Base-by-base conservation (phyloP, 768 basidiomycete species). In the Leucocoprinus sp. region DNA sequence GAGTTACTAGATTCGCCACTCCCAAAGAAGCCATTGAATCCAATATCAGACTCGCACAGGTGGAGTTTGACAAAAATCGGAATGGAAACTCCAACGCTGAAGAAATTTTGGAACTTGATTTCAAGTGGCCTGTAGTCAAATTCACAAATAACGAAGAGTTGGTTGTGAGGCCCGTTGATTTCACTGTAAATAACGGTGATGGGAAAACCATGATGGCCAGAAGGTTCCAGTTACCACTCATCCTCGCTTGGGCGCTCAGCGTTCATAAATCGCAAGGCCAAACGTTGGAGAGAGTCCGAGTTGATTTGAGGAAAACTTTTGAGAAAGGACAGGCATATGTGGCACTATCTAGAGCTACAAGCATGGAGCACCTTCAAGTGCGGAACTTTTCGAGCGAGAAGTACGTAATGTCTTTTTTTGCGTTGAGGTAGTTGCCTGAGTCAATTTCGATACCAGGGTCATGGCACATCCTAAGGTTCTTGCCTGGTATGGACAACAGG, bases 181-280 rank as follows among this genome's bases (percentile, higher is more conserved):
- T 87, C 50, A 78, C 80, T 8, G 68, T 84, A 9, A 68, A 79
- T 38, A 83, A 80, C 52, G 75, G 75, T 2, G 60, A 64, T 27
- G 84, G 82, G 6, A 61, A 58, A 5, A 45, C 44, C 8, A 60
- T 72, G 53, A 83, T 85, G 57, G 84, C 82, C 5, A 62, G 56
- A 12, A 35, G 41, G 35, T 36, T 50, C 8, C 52, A 86, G 80
- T 54, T 89, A 1, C 84, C 86, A 0, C 60, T 93, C 3, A 84
- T 88, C 39, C 71, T 91, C n/a, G 81, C 91, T 0, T 93, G 89
- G 85, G 89, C 90, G 0, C 69, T 93, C 58, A 84, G 82, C 38
- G 80, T 93, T 27, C 89, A 93, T 64, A 93, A 93, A 58, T 84
- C 83, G 4, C 92, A 95, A 58, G 92, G 92, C 12, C 46, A 48